Base-by-base conservation (phyloP, 2,329 filamentous ascomycete genomes). In the Diaporthe capsici region DNA sequence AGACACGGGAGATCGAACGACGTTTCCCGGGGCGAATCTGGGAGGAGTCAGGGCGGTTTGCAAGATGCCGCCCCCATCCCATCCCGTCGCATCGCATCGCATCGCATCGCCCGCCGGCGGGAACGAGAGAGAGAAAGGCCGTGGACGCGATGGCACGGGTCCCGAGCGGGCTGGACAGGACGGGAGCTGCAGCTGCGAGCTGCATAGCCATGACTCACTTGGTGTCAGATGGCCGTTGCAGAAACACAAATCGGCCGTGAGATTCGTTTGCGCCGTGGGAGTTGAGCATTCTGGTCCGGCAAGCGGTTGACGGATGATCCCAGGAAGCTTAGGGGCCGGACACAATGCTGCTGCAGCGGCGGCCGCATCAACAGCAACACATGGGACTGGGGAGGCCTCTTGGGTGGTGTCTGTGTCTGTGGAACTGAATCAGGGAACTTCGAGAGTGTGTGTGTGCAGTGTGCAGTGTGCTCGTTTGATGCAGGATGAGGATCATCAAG, bases 141-240 rank as follows among this genome's bases (percentile, higher is more conserved):
- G 44, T n/a, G 47, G 44, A 37, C 12, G n/a, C 49, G 31, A 68
- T 51, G 63, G 22, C 63, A 39, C 63, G 22, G 20, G 28, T 67
- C 28, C 53, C 44, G 44, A 39, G 47, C 28, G 22, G 20, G 13
- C 34, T 34, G 31, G 25, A 17, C 42, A 25, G 22, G 22, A 22
- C 57, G 34, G 37, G 8, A n/a, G 42, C n/a, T 65, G 42, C 44
- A 68, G 60, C 6, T 31, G 60, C 39, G 31, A 44, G 44, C 20
- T 68, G 63, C 63, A 68, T 39, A 68, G 44, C n/a, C 63, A 68
- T 68, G 63, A 68, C 63, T 68, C 63, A 51, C 63, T 25, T 68
- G 63, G 63, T 53, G 63, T 68, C 63, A 68, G 63, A 68, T 51
- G 63, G 63, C 31, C 63, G 63, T 68, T 68, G 63, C 63, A 68